Evolutionary conservation across 768 basidiomycete species (phyloP).

Genomic region (Tricholoma sp.): DNA sequence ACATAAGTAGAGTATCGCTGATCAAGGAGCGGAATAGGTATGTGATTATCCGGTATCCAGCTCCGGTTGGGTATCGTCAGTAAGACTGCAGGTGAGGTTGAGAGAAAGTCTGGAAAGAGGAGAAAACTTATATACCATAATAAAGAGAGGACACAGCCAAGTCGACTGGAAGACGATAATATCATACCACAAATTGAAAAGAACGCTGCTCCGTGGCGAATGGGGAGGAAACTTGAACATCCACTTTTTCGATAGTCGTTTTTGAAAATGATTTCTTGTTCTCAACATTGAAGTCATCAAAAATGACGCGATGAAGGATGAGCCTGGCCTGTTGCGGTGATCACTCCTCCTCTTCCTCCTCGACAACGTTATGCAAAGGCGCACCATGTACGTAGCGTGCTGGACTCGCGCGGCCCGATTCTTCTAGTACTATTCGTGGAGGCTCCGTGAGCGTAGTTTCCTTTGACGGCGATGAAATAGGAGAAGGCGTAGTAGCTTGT

Average conservation of each 20-base stretch:
- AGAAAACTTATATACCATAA: neutral
- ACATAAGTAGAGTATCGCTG: slow-evolving; percentile 4
- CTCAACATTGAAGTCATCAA: neutral
- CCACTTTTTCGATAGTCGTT: neutral
- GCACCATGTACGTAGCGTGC: slow-evolving; percentile 78
- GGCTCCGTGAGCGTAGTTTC: slow-evolving; percentile 24
- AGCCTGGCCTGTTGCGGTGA: neutral
- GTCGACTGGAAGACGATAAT: neutral
- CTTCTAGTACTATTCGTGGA: slow-evolving; percentile 32
- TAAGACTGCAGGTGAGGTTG: slow-evolving; percentile 9
- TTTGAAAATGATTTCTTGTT: neutral
- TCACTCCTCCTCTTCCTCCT: slow-evolving; percentile 71
- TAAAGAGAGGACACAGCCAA: neutral
- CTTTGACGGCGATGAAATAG: slow-evolving; percentile 24
- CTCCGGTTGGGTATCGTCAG: slow-evolving; percentile 20
- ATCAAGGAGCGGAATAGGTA: slow-evolving; percentile 13
- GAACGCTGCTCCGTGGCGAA: neutral
- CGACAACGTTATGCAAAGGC: slow-evolving; percentile 80
- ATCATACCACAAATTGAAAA: neutral
- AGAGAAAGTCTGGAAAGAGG: neutral
- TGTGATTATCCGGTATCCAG: slow-evolving; percentile 13
- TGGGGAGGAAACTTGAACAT: neutral
- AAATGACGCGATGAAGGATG: neutral
- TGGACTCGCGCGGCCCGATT: slow-evolving; percentile 57
- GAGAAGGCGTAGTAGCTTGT: slow-evolving; percentile 16